These are phyloP conservation scores for Aspergillus alliaceus DNA, from an alignment of 2,329 filamentous ascomycete species.

Conservation along the genomic window DNA sequence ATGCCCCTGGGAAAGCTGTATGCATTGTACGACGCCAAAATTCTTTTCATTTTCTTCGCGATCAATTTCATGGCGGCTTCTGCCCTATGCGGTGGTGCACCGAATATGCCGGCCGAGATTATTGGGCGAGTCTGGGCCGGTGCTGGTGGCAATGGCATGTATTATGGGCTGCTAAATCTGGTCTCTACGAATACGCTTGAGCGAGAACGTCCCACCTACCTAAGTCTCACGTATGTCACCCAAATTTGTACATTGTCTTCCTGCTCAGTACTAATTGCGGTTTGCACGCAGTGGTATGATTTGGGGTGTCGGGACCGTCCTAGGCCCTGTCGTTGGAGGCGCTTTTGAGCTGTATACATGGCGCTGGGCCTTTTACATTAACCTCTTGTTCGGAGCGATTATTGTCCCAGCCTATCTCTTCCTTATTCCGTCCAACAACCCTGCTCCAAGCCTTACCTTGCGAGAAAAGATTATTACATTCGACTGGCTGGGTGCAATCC, in stretches of 20 bases:
- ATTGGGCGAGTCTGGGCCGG: conserved; percentile 34
- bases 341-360: conserved; percentile 19
- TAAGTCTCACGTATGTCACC: conserved; percentile 22
- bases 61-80: conserved; percentile 28
- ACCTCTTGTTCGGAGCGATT: conserved; percentile 49
- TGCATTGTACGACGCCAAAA: conserved; percentile 46
- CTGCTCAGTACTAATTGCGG: background rate
- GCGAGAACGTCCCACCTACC: conserved; percentile 29
- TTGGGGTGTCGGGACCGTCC: conserved; percentile 38
- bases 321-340: conserved; percentile 29
- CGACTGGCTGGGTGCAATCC: conserved; percentile 49
- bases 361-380: conserved; percentile 55
- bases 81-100: conserved; percentile 45
- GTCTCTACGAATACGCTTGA: background rate
- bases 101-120: conserved; percentile 49
- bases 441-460: conserved; percentile 21
- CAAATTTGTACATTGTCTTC: too few species aligned
- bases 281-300: conserved; percentile 26
- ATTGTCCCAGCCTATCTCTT: conserved; percentile 48
- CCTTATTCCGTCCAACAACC: conserved; percentile 35
- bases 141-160: conserved; percentile 31
- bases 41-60: conserved; percentile 29
- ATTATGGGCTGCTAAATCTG: conserved; percentile 32
- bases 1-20: conserved; percentile 40
- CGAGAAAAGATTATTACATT: conserved; percentile 33